These are phyloP conservation scores for Phytophthora agathidicida DNA, from an alignment of 352 stramenopile species.

Conservation along the genomic window DNA sequence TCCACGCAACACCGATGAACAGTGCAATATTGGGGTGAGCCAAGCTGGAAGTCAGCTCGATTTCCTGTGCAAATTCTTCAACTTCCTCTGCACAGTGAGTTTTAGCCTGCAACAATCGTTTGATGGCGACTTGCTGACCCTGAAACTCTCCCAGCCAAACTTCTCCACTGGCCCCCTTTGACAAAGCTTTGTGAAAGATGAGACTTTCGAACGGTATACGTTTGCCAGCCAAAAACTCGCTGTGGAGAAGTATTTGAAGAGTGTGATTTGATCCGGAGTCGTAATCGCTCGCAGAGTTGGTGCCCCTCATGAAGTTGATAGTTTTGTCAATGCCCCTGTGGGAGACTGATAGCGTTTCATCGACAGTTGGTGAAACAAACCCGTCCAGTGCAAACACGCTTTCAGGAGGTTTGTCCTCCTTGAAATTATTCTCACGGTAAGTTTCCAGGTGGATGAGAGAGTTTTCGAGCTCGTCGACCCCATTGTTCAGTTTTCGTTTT, in stretches of 20 bases:
- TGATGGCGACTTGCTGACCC: slow-evolving; percentile 42
- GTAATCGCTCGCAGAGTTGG: slow-evolving; percentile 2
- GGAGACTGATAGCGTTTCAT: slow-evolving; percentile 12
- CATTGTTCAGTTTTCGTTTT: slow-evolving; percentile 6
- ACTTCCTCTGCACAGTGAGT: slow-evolving; percentile 36
- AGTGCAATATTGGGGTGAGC: slow-evolving; percentile 41
- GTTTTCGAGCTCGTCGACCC: slow-evolving; percentile 11
- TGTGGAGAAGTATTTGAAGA: slow-evolving; percentile 21
- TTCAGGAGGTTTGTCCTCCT: not conserved
- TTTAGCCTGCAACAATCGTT: slow-evolving; percentile 41
- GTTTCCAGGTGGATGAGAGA: slow-evolving; percentile 7
- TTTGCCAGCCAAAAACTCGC: slow-evolving; percentile 17
- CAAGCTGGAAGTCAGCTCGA: slow-evolving; percentile 39
- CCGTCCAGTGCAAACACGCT: not conserved
- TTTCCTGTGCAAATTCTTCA: slow-evolving; percentile 41
- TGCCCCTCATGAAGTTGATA: slow-evolving; percentile 9
- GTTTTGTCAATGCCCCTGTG: slow-evolving; percentile 20
- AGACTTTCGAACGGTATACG: slow-evolving; percentile 31
- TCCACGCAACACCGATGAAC: slow-evolving; percentile 51
- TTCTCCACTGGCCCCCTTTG: slow-evolving; percentile 55
- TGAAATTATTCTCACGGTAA: not conserved
- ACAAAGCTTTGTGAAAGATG: slow-evolving; percentile 34
- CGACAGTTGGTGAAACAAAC: not conserved
- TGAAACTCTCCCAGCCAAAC: slow-evolving; percentile 49
- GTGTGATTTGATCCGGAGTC: slow-evolving; percentile 14